A percentile compares a stretch with the other conserved stretches of the same genome.
phyloP scores from a whole-genome alignment of 2,329 filamentous ascomycete species.

The Westerdykella aurantiaca region DNA sequence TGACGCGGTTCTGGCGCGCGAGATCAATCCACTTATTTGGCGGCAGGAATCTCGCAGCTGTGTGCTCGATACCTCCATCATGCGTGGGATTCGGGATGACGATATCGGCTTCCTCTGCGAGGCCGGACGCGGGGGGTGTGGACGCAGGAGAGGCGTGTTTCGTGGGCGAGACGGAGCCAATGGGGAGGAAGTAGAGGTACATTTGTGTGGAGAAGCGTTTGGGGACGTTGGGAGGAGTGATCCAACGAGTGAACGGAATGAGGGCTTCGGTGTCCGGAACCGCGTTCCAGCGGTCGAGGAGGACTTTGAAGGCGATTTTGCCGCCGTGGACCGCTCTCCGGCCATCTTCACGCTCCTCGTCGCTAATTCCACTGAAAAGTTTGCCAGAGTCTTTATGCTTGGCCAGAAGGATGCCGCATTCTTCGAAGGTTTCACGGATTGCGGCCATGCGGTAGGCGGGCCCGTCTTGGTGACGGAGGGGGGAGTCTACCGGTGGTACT shows the following conservation, averaged over 20 bases:
- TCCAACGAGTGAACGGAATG: slow-evolving; percentile 83
- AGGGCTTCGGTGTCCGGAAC: slow-evolving; percentile 62
- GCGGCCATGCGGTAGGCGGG: slow-evolving; percentile 73
- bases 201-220: slow-evolving; percentile 91
- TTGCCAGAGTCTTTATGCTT: slow-evolving; percentile 45
- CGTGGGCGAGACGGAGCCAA: slow-evolving; percentile 34
- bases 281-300: slow-evolving; percentile 54
- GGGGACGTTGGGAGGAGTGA: slow-evolving; percentile 67
- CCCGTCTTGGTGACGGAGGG: slow-evolving; percentile 62
- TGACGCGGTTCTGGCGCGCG: slow-evolving; percentile 60
- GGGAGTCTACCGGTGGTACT: slow-evolving; percentile 46
- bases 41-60: slow-evolving; percentile 71
- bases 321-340: slow-evolving; percentile 64
- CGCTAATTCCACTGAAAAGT: slow-evolving; percentile 55
- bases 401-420: slow-evolving; percentile 82
- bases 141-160: slow-evolving; percentile 25
- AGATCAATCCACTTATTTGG: slow-evolving; percentile 63
- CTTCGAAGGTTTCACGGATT: slow-evolving; percentile 89
- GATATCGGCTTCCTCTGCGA: slow-evolving; percentile 42
- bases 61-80: slow-evolving; percentile 65
- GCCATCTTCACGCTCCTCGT: slow-evolving; percentile 57
- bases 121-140: slow-evolving; percentile 27
- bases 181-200: slow-evolving; percentile 86
- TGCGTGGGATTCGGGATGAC: slow-evolving; percentile 63
- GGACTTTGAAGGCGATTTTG: slow-evolving; percentile 60